Evolutionary conservation across 352 stramenopile species (phyloP).

Genomic region (Peronospora farinosa): DNA sequence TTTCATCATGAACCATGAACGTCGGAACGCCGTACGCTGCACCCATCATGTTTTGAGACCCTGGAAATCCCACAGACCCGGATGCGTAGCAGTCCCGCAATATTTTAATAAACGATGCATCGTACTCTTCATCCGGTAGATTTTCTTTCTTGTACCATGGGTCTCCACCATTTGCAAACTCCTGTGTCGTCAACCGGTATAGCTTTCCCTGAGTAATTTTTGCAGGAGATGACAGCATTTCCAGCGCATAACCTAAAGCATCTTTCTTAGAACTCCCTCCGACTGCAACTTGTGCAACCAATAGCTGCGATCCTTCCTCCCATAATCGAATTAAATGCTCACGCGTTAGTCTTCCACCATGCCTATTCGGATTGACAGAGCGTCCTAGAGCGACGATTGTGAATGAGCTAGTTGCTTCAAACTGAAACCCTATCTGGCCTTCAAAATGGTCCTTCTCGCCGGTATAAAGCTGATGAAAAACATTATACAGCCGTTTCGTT

Average conservation of each 20-base stretch:
- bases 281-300: constrained; percentile 62
- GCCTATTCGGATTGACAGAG: constrained; percentile 65
- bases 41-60: constrained; percentile 81
- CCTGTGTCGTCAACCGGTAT: constrained; percentile 83
- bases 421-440: constrained; percentile 86
- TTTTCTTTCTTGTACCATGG: constrained; percentile 89
- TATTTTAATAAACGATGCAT: constrained; percentile 82
- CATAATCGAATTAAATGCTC: constrained; percentile 76
- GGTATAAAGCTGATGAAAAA: constrained; percentile 85
- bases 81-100: constrained; percentile 83
- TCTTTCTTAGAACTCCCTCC: constrained; percentile 64
- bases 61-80: constrained; percentile 71
- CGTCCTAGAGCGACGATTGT: constrained; percentile 72
- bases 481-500: constrained; percentile 78
- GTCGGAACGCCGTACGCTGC: constrained; percentile 82
- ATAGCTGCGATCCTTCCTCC: constrained; percentile 70
- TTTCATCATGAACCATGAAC: constrained; percentile 78
- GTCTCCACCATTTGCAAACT: constrained; percentile 82
- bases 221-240: constrained; percentile 43
- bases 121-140: constrained; percentile 80
- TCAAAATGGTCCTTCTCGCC: constrained; percentile 88
- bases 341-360: constrained; percentile 54
- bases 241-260: constrained; percentile 63
- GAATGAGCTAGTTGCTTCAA: constrained; percentile 80
- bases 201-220: constrained; percentile 77